Percentiles rank a stretch among this genome's conserved stretches.
phyloP scores from a whole-genome alignment of 257 asterid genomes.

The Forsythia viridissima region DNA sequence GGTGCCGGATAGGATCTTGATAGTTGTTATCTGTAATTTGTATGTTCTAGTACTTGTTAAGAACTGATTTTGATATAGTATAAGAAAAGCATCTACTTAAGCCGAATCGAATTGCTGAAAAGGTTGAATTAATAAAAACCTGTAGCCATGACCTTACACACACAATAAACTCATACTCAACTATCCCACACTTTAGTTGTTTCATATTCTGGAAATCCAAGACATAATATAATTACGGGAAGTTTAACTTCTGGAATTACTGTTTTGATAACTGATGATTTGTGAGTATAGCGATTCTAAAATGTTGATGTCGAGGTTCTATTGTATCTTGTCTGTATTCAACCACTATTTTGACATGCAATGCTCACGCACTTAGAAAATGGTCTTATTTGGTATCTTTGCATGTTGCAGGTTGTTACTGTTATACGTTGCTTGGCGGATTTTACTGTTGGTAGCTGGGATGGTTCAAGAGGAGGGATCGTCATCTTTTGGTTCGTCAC shows the following conservation, averaged over 20 bases:
- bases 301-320: background rate
- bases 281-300: background rate
- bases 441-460: slow-evolving; percentile 13
- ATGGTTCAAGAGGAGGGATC: slow-evolving; percentile 72
- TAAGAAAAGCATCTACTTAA: background rate
- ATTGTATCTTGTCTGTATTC: background rate
- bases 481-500: slow-evolving; percentile 57
- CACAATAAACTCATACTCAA: background rate
- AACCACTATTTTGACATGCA: background rate
- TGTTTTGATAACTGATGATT: background rate
- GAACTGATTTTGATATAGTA: background rate
- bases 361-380: background rate
- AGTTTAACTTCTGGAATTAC: background rate
- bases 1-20: background rate
- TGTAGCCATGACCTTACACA: background rate
- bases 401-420: slow-evolving; percentile 16
- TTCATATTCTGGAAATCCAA: background rate
- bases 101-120: background rate
- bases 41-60: background rate
- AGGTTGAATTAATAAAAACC: background rate
- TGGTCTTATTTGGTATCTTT: background rate
- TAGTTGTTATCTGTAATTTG: background rate
- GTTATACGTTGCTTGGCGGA: background rate
- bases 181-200: background rate
- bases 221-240: no score